These are phyloP conservation scores for Eimeria zaria DNA, from an alignment of 169 alveolate genomes.

Conservation along the genomic window DNA sequence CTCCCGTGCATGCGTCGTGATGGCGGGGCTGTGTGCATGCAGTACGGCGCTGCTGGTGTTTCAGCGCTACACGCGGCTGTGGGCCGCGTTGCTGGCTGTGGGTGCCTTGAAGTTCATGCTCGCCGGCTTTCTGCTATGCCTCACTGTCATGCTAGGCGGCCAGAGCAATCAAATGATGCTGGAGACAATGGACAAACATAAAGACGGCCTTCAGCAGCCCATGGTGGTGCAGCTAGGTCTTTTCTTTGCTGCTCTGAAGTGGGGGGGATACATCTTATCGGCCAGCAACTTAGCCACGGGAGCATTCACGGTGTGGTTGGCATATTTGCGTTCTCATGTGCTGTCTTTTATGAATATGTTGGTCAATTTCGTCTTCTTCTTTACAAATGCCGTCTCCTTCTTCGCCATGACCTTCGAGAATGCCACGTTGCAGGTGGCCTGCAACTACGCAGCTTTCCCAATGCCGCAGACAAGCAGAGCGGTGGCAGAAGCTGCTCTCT, in stretches of 20 bases:
- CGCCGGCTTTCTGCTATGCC: conserved; percentile 53
- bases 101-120: conserved; percentile 46
- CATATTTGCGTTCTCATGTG: conserved; percentile 30
- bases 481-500: conserved; percentile 44
- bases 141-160: conserved; percentile 36
- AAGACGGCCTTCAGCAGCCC: conserved; percentile 31
- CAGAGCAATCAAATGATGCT: conserved; percentile 69
- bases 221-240: conserved; percentile 39
- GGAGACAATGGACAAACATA: conserved; percentile 18
- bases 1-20: conserved; percentile 19
- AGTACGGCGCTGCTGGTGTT: conserved; percentile 44
- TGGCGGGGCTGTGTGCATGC: conserved; percentile 43
- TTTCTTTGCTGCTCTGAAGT: conserved; percentile 42
- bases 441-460: conserved; percentile 20
- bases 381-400: conserved; percentile 64
- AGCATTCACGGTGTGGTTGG: conserved; percentile 40
- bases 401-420: conserved; percentile 54
- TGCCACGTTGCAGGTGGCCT: conserved; percentile 40
- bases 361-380: conserved; percentile 39
- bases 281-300: conserved; percentile 37
- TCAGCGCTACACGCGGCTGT: conserved; percentile 63
- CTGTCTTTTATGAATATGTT: conserved; percentile 40
- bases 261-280: conserved; percentile 48
- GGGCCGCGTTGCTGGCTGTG: conserved; percentile 48
- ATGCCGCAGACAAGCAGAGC: conserved; percentile 52